These are phyloP conservation scores for Discostella stelligeroides DNA, from an alignment of 108 stramenopile species.

Conservation along the genomic window DNA sequence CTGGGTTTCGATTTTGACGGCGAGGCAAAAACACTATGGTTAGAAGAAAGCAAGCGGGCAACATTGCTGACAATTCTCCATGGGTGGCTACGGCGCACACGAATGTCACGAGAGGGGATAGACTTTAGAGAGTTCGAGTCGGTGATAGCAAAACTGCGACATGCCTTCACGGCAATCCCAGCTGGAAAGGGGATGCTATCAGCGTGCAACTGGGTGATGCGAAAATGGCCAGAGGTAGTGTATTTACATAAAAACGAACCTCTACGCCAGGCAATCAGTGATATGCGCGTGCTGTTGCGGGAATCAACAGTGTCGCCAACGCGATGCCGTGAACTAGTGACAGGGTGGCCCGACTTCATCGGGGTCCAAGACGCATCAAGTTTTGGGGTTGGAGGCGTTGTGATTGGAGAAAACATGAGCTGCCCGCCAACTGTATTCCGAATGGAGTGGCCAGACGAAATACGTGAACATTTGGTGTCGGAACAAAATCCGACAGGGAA, in stretches of 20 bases:
- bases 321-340: conserved; percentile 11
- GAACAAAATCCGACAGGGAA: conserved; percentile 42
- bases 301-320: conserved; percentile 13
- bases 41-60: no score
- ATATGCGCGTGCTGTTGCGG: not conserved
- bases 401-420: not conserved
- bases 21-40: conserved; percentile 8
- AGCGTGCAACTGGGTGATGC: conserved; percentile 6
- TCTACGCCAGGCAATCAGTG: not conserved
- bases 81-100: not conserved
- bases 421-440: conserved; percentile 25
- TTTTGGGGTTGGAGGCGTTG: conserved; percentile 16
- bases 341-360: no score
- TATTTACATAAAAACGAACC: conserved; percentile 4
- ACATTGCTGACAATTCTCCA: not conserved
- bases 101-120: not conserved
- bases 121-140: conserved; percentile 12
- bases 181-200: conserved; percentile 14
- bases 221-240: not conserved
- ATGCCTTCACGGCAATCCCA: no score
- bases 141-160: no score
- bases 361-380: no score
- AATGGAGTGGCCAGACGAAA: conserved; percentile 28
- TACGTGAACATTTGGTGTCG: conserved; percentile 11
- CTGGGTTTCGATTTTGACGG: conserved; percentile 44